phyloP scores from a whole-genome alignment of 2,329 filamentous ascomycete species.

The Malbranchea zuffiana region DNA sequence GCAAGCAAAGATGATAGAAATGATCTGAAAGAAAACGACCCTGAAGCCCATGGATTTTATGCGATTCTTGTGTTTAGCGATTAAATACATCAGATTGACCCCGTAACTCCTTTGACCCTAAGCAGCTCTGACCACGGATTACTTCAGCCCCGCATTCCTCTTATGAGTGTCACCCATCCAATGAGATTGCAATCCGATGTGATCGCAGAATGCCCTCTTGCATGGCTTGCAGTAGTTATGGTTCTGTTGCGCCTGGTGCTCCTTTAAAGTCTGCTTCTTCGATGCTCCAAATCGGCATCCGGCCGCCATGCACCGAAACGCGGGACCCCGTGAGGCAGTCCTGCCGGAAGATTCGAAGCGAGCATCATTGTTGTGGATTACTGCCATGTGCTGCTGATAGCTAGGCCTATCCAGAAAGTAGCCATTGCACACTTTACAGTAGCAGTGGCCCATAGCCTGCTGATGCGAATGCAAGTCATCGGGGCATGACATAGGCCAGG shows the following conservation, averaged over 20 bases:
- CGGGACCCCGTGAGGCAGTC: neutral
- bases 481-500: neutral
- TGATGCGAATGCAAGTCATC: constrained; percentile 11
- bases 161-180: too few species aligned
- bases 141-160: too few species aligned
- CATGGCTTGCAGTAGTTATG: constrained; percentile 13
- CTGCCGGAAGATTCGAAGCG: neutral
- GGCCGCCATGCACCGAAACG: constrained; percentile 4
- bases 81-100: too few species aligned
- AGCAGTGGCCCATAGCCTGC: constrained; percentile 9
- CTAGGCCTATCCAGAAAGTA: constrained; percentile 9
- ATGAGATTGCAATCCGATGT: constrained; percentile 8
- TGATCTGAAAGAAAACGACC: too few species aligned
- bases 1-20: too few species aligned
- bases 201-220: constrained; percentile 10
- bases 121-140: too few species aligned
- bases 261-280: neutral
- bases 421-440: constrained; percentile 12
- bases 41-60: too few species aligned
- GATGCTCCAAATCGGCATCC: constrained; percentile 5
- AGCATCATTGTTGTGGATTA: constrained; percentile 6
- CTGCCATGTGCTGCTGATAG: constrained; percentile 7
- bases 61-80: too few species aligned
- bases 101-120: too few species aligned
- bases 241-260: constrained; percentile 10